A percentile compares a stretch with the other conserved stretches of the same genome.
These are phyloP conservation scores for Trichosporon faecale DNA, from an alignment of 1,284 basidiomycete species.

Conservation along the genomic window DNA sequence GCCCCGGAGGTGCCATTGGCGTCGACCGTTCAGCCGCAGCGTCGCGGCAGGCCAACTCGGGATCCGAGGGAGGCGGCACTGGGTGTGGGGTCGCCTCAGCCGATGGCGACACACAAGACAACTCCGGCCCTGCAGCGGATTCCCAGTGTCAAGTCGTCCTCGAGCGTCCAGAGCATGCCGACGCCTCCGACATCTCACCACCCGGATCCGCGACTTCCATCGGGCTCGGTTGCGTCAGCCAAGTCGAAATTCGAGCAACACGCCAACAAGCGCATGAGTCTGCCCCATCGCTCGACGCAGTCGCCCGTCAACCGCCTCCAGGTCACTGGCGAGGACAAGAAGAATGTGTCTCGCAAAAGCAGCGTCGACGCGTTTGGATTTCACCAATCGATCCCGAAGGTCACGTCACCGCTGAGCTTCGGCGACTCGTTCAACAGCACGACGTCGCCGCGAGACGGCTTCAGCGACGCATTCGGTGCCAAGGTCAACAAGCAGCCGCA, in stretches of 20 bases:
- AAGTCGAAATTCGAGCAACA: conserved; percentile 8
- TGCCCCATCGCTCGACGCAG: background rate
- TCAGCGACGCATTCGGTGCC: background rate
- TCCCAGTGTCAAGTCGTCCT: background rate
- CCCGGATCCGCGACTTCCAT: background rate
- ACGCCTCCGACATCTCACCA: background rate
- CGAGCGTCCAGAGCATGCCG: background rate
- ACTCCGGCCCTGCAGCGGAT: background rate
- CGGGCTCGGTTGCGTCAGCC: background rate
- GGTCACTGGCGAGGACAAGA: conserved; percentile 35
- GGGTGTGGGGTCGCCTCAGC: background rate
- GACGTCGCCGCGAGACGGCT: background rate
- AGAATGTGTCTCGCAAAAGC: conserved; percentile 15
- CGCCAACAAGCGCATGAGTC: background rate
- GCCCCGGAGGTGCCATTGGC: conserved; percentile 35
- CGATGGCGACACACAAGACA: conserved; percentile 4
- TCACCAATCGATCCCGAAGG: background rate
- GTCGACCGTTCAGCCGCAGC: conserved; percentile 44
- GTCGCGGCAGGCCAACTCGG: conserved; percentile 46
- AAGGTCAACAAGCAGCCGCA: background rate
- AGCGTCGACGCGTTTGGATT: conserved; percentile 42
- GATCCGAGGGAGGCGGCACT: conserved; percentile 27
- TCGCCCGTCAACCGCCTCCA: conserved; percentile 22
- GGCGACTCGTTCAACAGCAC: conserved; percentile 21
- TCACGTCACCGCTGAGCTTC: conserved; percentile 17